Evolutionary conservation across 805 yeast genomes (phyloP), one percentile per base, ranked within the genome.

Genomic region (Ogataea populi-albae): DNA sequence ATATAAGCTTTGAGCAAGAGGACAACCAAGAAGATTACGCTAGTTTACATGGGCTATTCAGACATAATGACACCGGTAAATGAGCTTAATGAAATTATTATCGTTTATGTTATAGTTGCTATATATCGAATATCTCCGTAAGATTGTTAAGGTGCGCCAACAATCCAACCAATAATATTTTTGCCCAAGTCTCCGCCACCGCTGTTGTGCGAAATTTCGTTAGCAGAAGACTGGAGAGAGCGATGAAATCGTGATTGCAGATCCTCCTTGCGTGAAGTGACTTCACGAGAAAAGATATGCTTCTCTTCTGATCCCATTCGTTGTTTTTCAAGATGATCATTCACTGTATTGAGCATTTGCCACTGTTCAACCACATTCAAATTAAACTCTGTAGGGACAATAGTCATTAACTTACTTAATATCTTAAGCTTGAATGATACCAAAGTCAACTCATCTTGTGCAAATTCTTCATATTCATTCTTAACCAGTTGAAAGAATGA

Each of bases 401-500:
- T 52, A 26, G 65, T 59, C 38, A 85, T 53, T 3, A 81, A 64
- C 32, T 67, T 61, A 2, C 83, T 65, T 8, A 83, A 57, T 1
- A 85, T 57, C 11, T 67, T 67, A 49, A 78, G 53, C 55, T 86
- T 91, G 12, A 31, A 27, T 3, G 48, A 25, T 4, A 52, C 6
- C 10, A 38, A 22, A 10, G 29, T 34, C 9, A 32, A 23, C 3
- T 46, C 45, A 14, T 29, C 38, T 6, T 10, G 9, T n/a, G 34
- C 31, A 15, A 37, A 30, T 11, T 44, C 54, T 5, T 30, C 32
- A 47, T 65, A 51, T 10, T 55, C 60, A 33, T 45, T 50, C 57
- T 83, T 81, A 3, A 85, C 84, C 3, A 82, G 79, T 48, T 86
- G 95, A 49, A 79, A 81, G 42, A 82, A 76, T 1, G 85, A 76